Conservation (phyloP, 306 rosid genomes). For the Elaeagnus macrophylla region DNA sequence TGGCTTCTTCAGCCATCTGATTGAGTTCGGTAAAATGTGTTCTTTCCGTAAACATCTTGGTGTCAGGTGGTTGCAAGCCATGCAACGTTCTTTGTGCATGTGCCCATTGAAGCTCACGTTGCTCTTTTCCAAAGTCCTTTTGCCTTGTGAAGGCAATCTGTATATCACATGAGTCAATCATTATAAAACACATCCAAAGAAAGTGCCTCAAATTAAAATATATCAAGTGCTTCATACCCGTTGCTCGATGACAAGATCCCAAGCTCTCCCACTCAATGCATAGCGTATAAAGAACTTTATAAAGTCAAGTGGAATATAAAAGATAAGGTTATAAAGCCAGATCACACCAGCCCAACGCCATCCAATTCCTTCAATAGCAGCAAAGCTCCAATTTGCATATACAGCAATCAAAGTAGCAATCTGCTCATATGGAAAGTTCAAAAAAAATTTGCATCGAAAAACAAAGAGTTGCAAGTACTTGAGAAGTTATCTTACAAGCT, state of each 20-base stretch:
- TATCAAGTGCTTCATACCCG: slow-evolving; percentile 43
- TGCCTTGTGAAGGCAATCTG: slow-evolving; percentile 98
- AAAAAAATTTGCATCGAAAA: slow-evolving; percentile 10
- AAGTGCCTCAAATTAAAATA: slow-evolving; percentile 9
- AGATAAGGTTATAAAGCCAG: slow-evolving; percentile 82
- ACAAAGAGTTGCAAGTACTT: not conserved
- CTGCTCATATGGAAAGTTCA: slow-evolving; percentile 32
- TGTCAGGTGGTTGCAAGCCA: slow-evolving; percentile 76
- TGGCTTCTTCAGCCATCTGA: slow-evolving; percentile 98
- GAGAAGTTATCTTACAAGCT: slow-evolving; percentile 55
- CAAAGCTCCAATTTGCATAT: slow-evolving; percentile 89
- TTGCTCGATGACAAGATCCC: slow-evolving; percentile 98
- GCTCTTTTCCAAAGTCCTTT: slow-evolving; percentile 98
- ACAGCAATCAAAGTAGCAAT: slow-evolving; percentile 92
- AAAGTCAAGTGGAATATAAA: slow-evolving; percentile 83
- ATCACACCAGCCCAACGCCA: slow-evolving; percentile 99
- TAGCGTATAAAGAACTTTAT: slow-evolving; percentile 81
- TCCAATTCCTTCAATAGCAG: slow-evolving; percentile 95
- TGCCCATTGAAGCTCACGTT: slow-evolving; percentile 98
- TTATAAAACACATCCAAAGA: not conserved
- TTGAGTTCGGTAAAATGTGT: slow-evolving; percentile 78
- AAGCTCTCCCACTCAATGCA: slow-evolving; percentile 84
- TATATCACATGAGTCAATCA: slow-evolving; percentile 20
- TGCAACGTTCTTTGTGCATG: slow-evolving; percentile 95
- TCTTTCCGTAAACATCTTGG: slow-evolving; percentile 75